A percentile compares a stretch with the other conserved stretches of the same genome.
Conservation (phyloP, 495 filamentous ascomycete species). For the Aspergillus wentii region DNA sequence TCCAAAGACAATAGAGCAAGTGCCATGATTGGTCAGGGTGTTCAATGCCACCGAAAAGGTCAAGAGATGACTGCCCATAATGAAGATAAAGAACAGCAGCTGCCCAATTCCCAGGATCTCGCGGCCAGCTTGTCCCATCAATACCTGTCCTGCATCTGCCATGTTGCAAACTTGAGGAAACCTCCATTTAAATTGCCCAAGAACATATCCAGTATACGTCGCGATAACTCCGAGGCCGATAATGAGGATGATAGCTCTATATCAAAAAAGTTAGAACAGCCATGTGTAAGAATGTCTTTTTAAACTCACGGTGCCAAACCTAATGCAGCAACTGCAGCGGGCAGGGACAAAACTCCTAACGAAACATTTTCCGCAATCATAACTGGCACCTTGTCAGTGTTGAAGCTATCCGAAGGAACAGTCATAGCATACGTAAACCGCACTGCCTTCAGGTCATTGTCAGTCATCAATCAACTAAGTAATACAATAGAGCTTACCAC, state of each 20-base stretch:
- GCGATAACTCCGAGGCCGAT: constrained; percentile 60
- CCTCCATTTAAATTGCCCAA: constrained; percentile 54
- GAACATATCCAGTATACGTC: constrained; percentile 71
- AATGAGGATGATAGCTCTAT: constrained; percentile 54
- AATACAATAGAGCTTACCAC: constrained; percentile 36
- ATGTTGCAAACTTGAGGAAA: constrained; percentile 65
- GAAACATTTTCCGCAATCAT: constrained; percentile 70
- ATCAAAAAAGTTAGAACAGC: no score
- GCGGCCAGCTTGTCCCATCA: constrained; percentile 59
- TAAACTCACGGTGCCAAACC: constrained; percentile 49
- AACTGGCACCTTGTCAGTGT: constrained; percentile 24
- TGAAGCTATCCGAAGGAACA: not conserved
- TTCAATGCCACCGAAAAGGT: constrained; percentile 71
- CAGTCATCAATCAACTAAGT: constrained; percentile 3
- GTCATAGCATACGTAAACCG: constrained; percentile 18
- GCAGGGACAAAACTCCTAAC: constrained; percentile 63
- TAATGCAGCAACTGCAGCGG: constrained; percentile 55
- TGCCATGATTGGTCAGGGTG: constrained; percentile 50
- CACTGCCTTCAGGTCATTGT: constrained; percentile 23
- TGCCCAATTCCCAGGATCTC: constrained; percentile 58
- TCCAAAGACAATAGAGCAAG: constrained; percentile 61
- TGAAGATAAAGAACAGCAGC: constrained; percentile 60
- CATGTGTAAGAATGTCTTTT: no score
- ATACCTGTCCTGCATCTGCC: constrained; percentile 64
- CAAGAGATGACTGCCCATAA: constrained; percentile 71